Percentiles rank a stretch among this genome's conserved stretches.
Evolutionary conservation across 768 basidiomycete species (phyloP).

Genomic region (Hypsizygus marmoreus): DNA sequence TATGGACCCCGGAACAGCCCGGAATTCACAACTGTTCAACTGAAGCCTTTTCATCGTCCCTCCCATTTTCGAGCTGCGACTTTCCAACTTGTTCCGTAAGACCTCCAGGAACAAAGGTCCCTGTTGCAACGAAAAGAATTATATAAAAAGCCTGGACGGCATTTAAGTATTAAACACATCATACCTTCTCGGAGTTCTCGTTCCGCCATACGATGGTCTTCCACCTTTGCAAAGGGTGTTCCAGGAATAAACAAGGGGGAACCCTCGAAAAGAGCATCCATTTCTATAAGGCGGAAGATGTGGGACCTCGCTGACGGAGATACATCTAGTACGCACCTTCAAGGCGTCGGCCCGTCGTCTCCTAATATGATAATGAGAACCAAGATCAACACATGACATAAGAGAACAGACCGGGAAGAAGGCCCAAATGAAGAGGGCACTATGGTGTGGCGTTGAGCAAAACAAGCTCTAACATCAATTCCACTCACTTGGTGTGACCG

Average conservation of each 20-base stretch:
- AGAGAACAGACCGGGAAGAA: conserved; percentile 38
- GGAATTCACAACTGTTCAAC: too few relatives aligned
- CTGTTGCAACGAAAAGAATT: conserved; percentile 14
- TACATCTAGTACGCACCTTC: conserved; percentile 29
- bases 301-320: neutral
- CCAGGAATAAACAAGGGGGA: conserved; percentile 40
- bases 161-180: too few relatives aligned
- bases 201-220: conserved; percentile 37
- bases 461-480: neutral
- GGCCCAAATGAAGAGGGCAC: conserved; percentile 44
- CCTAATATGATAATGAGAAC: conserved; percentile 22
- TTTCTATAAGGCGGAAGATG: conserved; percentile 28
- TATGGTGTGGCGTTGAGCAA: conserved; percentile 5
- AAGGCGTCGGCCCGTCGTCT: conserved; percentile 44
- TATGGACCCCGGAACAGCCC: too few relatives aligned
- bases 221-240: conserved; percentile 35
- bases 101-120: conserved; percentile 29
- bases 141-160: too few relatives aligned
- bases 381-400: neutral
- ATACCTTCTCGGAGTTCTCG: conserved; percentile 41
- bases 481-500: conserved; percentile 42
- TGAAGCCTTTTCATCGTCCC: too few relatives aligned
- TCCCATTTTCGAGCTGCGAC: conserved; percentile 10
- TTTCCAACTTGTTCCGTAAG: conserved; percentile 24
- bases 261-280: conserved; percentile 43